Conservation (phyloP, 129 eudicot species). For the Smallanthus sonchifolius region DNA sequence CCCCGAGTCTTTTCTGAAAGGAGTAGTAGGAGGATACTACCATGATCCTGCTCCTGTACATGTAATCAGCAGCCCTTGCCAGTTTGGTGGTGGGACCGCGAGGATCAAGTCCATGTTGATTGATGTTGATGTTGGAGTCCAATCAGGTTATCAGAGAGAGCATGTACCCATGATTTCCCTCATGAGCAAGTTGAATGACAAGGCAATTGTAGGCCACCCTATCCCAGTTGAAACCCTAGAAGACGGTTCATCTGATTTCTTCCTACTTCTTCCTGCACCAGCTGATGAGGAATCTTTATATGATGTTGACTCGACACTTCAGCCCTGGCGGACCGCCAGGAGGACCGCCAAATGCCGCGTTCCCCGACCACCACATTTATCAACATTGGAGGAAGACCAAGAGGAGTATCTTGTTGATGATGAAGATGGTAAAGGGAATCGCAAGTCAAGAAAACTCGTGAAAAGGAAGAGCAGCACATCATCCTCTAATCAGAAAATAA, state of each 20-base stretch:
- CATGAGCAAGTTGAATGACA: slow-evolving; percentile 82
- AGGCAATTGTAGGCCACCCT: slow-evolving; percentile 94
- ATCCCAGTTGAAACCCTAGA: slow-evolving; percentile 76
- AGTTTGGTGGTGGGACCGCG: slow-evolving; percentile 34
- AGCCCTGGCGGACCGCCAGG: slow-evolving; percentile 91
- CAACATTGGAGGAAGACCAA: slow-evolving; percentile 41
- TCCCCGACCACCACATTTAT: slow-evolving; percentile 34
- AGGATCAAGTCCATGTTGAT: slow-evolving; percentile 38
- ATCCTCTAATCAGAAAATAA: slow-evolving; percentile 58
- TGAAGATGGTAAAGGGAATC: slow-evolving; percentile 22
- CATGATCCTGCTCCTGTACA: slow-evolving; percentile 32
- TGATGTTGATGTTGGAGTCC: slow-evolving; percentile 80
- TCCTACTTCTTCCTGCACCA: slow-evolving; percentile 34
- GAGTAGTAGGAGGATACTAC: neutral
- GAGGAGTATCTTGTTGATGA: slow-evolving; percentile 25
- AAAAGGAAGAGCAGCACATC: slow-evolving; percentile 45
- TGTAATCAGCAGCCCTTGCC: slow-evolving; percentile 24
- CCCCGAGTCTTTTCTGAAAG: neutral
- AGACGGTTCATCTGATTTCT: slow-evolving; percentile 47
- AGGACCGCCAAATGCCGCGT: slow-evolving; percentile 80
- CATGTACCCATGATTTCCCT: slow-evolving; percentile 91
- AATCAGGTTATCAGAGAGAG: slow-evolving; percentile 71
- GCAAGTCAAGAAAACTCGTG: slow-evolving; percentile 23
- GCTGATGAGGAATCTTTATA: slow-evolving; percentile 22
- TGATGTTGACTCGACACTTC: slow-evolving; percentile 44